Evolutionary conservation across 225 moss, liverwort and hornwort genomes (phyloP), one percentile per base, ranked within the genome.

Genomic region (Lunularia cruciata): DNA sequence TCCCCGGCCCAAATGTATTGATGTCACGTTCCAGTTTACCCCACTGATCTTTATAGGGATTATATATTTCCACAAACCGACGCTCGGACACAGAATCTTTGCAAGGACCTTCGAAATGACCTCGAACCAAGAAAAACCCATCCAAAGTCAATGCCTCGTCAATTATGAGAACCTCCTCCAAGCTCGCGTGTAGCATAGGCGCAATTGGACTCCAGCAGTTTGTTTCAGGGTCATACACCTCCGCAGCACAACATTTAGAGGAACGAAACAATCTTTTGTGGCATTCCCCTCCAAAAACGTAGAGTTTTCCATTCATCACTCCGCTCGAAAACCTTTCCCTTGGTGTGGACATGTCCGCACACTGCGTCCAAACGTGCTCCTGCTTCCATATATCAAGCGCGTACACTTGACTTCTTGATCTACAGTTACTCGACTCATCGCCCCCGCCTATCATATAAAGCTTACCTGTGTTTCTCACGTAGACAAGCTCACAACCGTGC

Each of bases 1-100:
- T 79, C 22, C 74, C 74, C 2, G 73, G 79, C 48, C 73, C 74
- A 63, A 74, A 74, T 42, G 70, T 74, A 22, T 70, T 74, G 16
- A 79, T 73, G 63, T 79, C 79, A 8, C 74, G 73, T 34, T 79
- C 79, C 38, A 79, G 30, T 69, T 79, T 79, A 57, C 79, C 69
- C 78, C 79, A 74, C 63, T 74, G 74, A 56, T 74, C 74, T 18
- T 79, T 79, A 46, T 65, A 58, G 2, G 70, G 64, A 51, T 79
- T 79, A 33, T 74, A 79, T 49, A 79, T 69, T 36, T 74, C 79
- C 46, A 78, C 69, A 20, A 78, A 73, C 23, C 68, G 68, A 0
- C 56, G 68, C 12, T 47, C 56, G 30, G 26, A 55, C 19, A 16
- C 53, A 36, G 64, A 56, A 57, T 78, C 65, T 40, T 70, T 70